A percentile compares a stretch with the other conserved stretches of the same genome.
phyloP scores from a whole-genome alignment of 176 grass and related monocot genomes.

The Miscanthus lutarioriparius region DNA sequence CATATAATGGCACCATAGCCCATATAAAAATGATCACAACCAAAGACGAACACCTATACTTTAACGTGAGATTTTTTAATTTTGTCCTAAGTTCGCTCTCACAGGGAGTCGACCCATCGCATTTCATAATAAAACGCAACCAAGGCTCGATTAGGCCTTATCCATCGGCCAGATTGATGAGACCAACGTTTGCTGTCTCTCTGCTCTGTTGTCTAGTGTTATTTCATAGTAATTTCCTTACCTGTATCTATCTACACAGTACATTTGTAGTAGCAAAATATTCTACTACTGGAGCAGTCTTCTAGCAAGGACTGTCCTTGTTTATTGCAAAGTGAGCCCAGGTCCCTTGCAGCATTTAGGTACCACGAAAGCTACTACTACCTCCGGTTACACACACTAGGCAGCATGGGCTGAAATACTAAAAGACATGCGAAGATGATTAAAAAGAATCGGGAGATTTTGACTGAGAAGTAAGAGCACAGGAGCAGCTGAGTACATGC shows the following conservation, averaged over 20 bases:
- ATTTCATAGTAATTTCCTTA: neutral
- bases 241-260: neutral
- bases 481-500: neutral
- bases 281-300: neutral
- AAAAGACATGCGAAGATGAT: neutral
- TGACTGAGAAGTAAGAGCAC: neutral
- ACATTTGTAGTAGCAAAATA: neutral
- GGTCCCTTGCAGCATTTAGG: neutral
- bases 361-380: neutral
- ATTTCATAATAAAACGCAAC: neutral
- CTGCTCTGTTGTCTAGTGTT: too few relatives aligned
- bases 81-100: too few relatives aligned
- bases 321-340: neutral
- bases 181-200: neutral
- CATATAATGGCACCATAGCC: too few relatives aligned
- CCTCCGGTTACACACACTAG: conserved; percentile 9
- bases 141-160: neutral
- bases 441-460: neutral
- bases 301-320: neutral
- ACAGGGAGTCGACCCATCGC: too few relatives aligned
- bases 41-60: too few relatives aligned
- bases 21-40: too few relatives aligned
- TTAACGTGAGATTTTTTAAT: too few relatives aligned
- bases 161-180: neutral
- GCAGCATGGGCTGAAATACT: neutral